phyloP scores from a whole-genome alignment of 129 eudicot species.

The Mikania micrantha region DNA sequence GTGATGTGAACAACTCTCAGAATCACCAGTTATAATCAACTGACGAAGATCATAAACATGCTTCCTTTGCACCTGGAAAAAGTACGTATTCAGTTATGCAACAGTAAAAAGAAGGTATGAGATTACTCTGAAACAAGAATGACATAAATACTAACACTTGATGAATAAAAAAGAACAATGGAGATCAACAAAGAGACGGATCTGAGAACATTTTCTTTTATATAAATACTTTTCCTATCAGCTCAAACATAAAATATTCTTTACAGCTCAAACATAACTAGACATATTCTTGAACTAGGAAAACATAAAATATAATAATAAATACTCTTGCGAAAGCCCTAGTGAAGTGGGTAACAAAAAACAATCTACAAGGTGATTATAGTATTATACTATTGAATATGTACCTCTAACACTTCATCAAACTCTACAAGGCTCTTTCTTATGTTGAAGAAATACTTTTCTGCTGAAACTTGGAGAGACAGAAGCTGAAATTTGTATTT shows the following conservation, averaged over 20 bases:
- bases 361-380: background rate
- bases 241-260: background rate
- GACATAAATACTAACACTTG: background rate
- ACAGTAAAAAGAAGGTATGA: background rate
- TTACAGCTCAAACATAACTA: slow-evolving; percentile 1
- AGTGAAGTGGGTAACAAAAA: background rate
- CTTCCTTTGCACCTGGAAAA: slow-evolving; percentile 82
- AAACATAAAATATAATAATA: background rate
- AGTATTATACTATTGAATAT: background rate
- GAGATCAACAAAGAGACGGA: background rate
- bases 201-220: background rate
- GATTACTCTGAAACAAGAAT: background rate
- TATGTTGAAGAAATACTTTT: slow-evolving; percentile 82
- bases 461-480: slow-evolving; percentile 79
- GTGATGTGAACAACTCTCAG: slow-evolving; percentile 83
- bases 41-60: slow-evolving; percentile 97
- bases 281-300: background rate
- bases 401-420: slow-evolving; percentile 98
- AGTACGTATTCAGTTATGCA: slow-evolving; percentile 3
- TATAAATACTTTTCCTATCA: background rate
- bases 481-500: slow-evolving; percentile 50
- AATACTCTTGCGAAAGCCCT: background rate
- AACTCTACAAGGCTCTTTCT: slow-evolving; percentile 96
- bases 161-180: background rate
- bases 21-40: slow-evolving; percentile 66